A percentile compares a stretch with the other conserved stretches of the same genome.
These are phyloP conservation scores for Phellinidium pouzarii DNA, from an alignment of 1,284 basidiomycete genomes.

Conservation along the genomic window DNA sequence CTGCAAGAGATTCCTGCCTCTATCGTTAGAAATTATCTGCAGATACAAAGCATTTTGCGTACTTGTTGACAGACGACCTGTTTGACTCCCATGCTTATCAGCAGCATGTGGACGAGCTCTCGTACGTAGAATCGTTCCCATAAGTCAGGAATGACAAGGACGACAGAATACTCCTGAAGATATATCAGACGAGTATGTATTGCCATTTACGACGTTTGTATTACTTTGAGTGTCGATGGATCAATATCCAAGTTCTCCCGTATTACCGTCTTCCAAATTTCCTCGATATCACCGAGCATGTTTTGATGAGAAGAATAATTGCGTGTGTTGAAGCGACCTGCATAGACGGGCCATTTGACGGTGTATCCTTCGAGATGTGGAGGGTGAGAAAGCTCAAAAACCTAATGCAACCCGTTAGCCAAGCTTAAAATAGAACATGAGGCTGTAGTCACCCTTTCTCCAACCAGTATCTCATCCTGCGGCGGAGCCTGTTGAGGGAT, in stretches of 20 bases:
- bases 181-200: not conserved
- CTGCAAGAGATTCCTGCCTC: conserved; percentile 82
- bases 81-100: conserved; percentile 85
- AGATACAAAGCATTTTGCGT: conserved; percentile 18
- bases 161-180: conserved; percentile 73
- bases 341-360: conserved; percentile 73
- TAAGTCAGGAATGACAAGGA: conserved; percentile 90
- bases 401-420: conserved; percentile 37
- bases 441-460: conserved; percentile 52
- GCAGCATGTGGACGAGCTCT: conserved; percentile 70
- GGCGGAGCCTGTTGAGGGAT: conserved; percentile 59
- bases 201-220: not conserved
- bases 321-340: conserved; percentile 70
- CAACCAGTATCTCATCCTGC: conserved; percentile 49
- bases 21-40: not conserved
- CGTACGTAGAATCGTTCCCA: conserved; percentile 83
- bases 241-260: conserved; percentile 57
- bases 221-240: conserved; percentile 55
- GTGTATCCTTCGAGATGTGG: conserved; percentile 51
- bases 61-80: conserved; percentile 88
- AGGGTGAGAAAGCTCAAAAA: conserved; percentile 66
- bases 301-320: conserved; percentile 70
- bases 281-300: conserved; percentile 72
- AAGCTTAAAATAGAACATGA: conserved; percentile 9
- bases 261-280: conserved; percentile 58